Evolutionary conservation across 2,329 filamentous ascomycete species (phyloP).

Genomic region (Pseudohalonectria lignicola): DNA sequence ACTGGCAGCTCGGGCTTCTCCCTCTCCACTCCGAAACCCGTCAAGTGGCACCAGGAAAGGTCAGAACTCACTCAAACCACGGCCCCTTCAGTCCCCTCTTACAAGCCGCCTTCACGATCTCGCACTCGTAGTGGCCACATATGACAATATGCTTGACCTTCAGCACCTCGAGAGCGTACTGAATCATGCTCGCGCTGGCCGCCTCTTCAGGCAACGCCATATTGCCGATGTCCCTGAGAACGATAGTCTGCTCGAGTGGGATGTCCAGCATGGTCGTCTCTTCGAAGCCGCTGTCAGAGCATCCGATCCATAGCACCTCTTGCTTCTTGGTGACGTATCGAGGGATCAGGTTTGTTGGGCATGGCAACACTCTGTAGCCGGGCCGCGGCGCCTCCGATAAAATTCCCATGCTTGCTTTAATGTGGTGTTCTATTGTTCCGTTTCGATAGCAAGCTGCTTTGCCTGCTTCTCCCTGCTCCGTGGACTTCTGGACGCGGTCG

Average conservation of each 20-base stretch:
- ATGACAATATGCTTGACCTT: slow-evolving; percentile 6
- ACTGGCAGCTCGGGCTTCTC: too few relatives aligned
- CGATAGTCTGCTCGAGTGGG: slow-evolving; percentile 6
- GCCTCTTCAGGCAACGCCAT: slow-evolving; percentile 5
- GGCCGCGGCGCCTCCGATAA: background rate
- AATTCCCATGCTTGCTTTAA: background rate
- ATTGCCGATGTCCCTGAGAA: slow-evolving; percentile 7
- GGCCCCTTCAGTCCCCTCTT: slow-evolving; percentile 3
- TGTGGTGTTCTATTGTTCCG: background rate
- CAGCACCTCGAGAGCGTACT: slow-evolving; percentile 7
- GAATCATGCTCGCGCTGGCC: slow-evolving; percentile 4
- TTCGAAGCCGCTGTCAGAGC: slow-evolving; percentile 8
- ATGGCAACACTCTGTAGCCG: slow-evolving; percentile 3
- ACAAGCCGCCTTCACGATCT: slow-evolving; percentile 4
- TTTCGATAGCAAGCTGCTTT: too few relatives aligned
- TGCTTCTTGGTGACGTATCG: slow-evolving; percentile 3
- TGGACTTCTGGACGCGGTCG: too few relatives aligned
- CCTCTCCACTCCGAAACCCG: too few relatives aligned
- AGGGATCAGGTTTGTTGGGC: slow-evolving; percentile 5
- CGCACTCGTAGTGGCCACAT: slow-evolving; percentile 8
- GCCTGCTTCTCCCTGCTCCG: too few relatives aligned
- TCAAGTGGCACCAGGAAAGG: too few relatives aligned
- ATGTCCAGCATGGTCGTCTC: slow-evolving; percentile 7
- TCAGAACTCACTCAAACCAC: slow-evolving; percentile 6
- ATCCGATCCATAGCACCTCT: slow-evolving; percentile 8